phyloP scores from a whole-genome alignment of 306 rosid genomes.

The Dryas alaskensis region DNA sequence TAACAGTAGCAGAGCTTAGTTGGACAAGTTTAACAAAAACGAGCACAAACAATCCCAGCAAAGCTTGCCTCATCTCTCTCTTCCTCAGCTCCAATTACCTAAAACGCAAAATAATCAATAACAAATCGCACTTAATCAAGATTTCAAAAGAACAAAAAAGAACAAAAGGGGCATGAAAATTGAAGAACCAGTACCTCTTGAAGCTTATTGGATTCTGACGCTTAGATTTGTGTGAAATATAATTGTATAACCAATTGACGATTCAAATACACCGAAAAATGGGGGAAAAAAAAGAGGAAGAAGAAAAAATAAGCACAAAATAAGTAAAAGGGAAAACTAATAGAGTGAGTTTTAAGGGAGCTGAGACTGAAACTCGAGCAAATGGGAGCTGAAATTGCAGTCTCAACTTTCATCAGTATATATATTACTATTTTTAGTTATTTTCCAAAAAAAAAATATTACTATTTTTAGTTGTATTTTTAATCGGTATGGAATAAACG shows the following conservation, averaged over 20 bases:
- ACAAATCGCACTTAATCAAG: not conserved
- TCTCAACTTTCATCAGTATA: not conserved
- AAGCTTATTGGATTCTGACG: not conserved
- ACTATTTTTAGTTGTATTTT: not conserved
- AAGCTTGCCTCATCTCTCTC: conserved; percentile 24
- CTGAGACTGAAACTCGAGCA: conserved; percentile 1
- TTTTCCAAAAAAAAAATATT: not conserved
- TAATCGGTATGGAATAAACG: not conserved
- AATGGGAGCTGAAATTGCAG: conserved; percentile 7
- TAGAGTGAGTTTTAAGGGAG: not conserved
- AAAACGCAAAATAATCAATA: not conserved
- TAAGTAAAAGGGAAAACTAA: not conserved
- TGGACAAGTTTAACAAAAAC: not conserved
- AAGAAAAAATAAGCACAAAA: too few species aligned
- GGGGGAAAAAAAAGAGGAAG: not conserved
- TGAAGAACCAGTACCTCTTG: conserved; percentile 2
- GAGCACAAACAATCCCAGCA: conserved; percentile 11
- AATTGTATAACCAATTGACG: not conserved
- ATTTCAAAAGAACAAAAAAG: not conserved
- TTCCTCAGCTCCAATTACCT: conserved; percentile 24
- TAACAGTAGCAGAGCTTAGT: conserved; percentile 27
- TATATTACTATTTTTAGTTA: not conserved
- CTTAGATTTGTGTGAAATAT: not conserved
- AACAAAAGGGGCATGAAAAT: not conserved
- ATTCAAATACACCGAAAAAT: not conserved